Conservation (phyloP, 495 filamentous ascomycete species). For the Stereocaulon alpinum region DNA sequence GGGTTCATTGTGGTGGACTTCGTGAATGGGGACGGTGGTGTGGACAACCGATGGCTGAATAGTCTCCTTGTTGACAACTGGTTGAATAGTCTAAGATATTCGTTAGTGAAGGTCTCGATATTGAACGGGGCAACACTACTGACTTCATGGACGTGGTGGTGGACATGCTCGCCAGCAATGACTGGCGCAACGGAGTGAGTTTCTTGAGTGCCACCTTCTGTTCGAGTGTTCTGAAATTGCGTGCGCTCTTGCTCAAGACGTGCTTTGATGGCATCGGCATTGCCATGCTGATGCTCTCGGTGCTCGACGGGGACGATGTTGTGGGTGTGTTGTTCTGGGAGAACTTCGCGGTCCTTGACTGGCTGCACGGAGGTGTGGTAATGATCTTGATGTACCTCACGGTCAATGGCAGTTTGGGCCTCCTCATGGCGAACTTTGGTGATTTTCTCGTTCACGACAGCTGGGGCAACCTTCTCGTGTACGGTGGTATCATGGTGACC, state of each 20-base stretch:
- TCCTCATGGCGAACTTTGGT: conserved; percentile 44
- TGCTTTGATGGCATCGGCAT: conserved; percentile 33
- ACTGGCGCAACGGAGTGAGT: conserved; percentile 35
- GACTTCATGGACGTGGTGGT: conserved; percentile 35
- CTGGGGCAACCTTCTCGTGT: conserved; percentile 49
- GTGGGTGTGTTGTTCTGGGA: conserved; percentile 40
- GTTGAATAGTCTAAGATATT: conserved; percentile 47
- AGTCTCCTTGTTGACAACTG: conserved; percentile 54
- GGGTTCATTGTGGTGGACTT: conserved; percentile 51
- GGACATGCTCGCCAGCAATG: conserved; percentile 51
- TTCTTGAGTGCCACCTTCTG: conserved; percentile 36
- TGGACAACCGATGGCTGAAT: conserved; percentile 56
- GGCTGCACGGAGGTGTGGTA: conserved; percentile 47
- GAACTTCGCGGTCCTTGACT: conserved; percentile 35
- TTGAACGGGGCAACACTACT: not conserved
- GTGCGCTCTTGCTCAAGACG: conserved; percentile 37
- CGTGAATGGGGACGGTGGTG: conserved; percentile 57
- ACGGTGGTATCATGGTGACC: conserved; percentile 54
- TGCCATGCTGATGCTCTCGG: conserved; percentile 44
- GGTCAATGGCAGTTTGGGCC: conserved; percentile 46
- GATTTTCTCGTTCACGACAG: conserved; percentile 47
- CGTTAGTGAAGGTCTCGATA: conserved; percentile 32
- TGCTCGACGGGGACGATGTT: conserved; percentile 43
- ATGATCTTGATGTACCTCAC: conserved; percentile 52
- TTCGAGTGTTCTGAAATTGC: conserved; percentile 40